Conservation (phyloP, 2,329 filamentous ascomycete genomes). For the Hypoxylon sp. region DNA sequence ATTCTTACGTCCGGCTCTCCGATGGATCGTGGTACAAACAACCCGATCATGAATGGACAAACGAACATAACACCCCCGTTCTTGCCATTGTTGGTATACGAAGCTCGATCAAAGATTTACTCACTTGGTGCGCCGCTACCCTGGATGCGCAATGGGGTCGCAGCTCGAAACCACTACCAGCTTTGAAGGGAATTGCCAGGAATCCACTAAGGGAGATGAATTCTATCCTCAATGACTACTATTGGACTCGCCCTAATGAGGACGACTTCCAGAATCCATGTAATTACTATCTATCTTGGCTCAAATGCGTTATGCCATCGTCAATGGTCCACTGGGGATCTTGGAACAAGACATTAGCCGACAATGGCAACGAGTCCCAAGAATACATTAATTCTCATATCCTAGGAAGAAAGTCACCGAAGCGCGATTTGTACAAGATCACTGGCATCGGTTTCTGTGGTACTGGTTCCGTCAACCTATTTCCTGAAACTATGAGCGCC, state of each 20-base stretch:
- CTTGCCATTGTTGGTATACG: constrained; percentile 11
- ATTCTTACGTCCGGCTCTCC: constrained; percentile 11
- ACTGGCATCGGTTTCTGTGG: constrained; percentile 9
- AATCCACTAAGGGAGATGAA: constrained; percentile 2
- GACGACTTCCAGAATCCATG: background rate
- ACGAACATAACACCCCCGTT: constrained; percentile 3
- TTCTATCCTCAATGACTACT: constrained; percentile 7
- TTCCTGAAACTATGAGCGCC: constrained; percentile 11
- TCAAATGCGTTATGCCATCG: constrained; percentile 6
- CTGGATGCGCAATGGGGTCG: constrained; percentile 6
- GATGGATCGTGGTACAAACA: constrained; percentile 1
- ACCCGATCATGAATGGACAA: constrained; percentile 7
- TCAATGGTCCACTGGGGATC: constrained; percentile 14
- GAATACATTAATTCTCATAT: constrained; percentile 4
- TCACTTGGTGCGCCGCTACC: constrained; percentile 11
- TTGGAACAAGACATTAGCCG: background rate
- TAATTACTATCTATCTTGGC: constrained; percentile 1
- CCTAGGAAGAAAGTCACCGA: background rate
- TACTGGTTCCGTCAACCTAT: background rate
- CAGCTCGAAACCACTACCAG: background rate
- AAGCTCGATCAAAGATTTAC: constrained; percentile 14
- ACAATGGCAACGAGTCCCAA: background rate
- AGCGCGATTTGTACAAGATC: constrained; percentile 1
- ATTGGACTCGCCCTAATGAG: background rate
- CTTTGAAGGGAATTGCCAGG: background rate